phyloP scores from a whole-genome alignment of 2,329 filamentous ascomycete species.

The Tetracladium maxilliforme region DNA sequence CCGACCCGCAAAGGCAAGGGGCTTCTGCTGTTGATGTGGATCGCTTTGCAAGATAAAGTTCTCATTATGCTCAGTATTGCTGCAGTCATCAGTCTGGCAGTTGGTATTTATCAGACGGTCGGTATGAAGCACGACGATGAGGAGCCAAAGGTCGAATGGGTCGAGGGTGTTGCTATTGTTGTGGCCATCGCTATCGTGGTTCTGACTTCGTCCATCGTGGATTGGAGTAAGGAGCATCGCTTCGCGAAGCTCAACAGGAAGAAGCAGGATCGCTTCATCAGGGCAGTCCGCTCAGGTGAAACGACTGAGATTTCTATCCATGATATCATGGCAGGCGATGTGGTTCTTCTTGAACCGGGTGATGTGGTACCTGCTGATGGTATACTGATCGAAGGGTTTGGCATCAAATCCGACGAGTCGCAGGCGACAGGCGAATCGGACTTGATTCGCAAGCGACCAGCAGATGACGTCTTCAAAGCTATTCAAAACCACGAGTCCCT shows the following conservation, averaged over 20 bases:
- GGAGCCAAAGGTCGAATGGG: conserved; percentile 52
- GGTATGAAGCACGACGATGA: conserved; percentile 32
- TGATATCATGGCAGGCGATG: conserved; percentile 59
- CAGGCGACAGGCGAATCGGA: conserved; percentile 66
- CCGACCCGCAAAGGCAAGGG: conserved; percentile 56
- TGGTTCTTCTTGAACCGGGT: conserved; percentile 59
- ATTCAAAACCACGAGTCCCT: conserved; percentile 40
- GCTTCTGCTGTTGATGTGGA: conserved; percentile 58
- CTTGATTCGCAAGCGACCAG: conserved; percentile 50
- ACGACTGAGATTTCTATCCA: conserved; percentile 55
- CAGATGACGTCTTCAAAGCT: conserved; percentile 46
- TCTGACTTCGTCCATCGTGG: conserved; percentile 61
- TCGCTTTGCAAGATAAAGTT: conserved; percentile 72
- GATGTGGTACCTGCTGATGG: conserved; percentile 60
- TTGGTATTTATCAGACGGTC: conserved; percentile 62
- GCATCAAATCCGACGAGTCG: conserved; percentile 58
- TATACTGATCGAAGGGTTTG: conserved; percentile 52
- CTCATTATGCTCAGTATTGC: conserved; percentile 57
- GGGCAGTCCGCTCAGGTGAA: conserved; percentile 61
- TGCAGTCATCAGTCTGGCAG: conserved; percentile 57
- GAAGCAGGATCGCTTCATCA: conserved; percentile 62
- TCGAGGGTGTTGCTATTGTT: conserved; percentile 69
- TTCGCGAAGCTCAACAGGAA: conserved; percentile 71
- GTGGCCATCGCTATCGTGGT: conserved; percentile 65
- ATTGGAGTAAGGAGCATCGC: conserved; percentile 70